Percentiles rank a stretch among this genome's conserved stretches.
Evolutionary conservation across 2,329 filamentous ascomycete species (phyloP).

Genomic region (Nannizzia gypsea): DNA sequence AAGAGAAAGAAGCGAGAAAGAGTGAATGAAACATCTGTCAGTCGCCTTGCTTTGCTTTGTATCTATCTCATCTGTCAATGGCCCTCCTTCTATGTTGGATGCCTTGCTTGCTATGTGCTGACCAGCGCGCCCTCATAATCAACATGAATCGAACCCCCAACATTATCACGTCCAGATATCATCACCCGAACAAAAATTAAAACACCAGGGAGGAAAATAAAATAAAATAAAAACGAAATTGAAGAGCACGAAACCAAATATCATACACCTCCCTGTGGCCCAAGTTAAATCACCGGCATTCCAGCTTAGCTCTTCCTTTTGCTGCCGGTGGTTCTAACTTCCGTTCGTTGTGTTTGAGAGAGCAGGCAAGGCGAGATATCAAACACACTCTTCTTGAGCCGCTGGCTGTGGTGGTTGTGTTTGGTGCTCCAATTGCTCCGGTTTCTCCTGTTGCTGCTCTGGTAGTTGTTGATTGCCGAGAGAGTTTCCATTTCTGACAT

Average conservation of each 20-base stretch:
- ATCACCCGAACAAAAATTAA: not conserved
- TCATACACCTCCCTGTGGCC: not conserved
- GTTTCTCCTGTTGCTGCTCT: not conserved
- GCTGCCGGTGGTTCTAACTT: no score
- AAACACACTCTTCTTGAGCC: not conserved
- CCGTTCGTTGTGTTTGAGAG: not conserved
- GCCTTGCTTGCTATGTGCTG: not conserved
- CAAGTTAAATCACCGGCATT: not conserved
- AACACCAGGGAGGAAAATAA: no score
- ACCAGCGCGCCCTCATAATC: not conserved
- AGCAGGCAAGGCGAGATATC: not conserved
- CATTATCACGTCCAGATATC: not conserved
- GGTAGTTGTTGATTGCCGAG: not conserved
- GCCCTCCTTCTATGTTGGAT: not conserved
- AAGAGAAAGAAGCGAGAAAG: not conserved
- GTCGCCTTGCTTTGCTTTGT: not conserved
- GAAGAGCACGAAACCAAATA: not conserved
- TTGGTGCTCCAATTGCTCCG: no score
- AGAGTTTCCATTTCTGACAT: not conserved
- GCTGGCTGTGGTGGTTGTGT: not conserved
- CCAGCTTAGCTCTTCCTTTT: not conserved
- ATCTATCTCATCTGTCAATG: not conserved
- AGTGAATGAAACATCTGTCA: not conserved
- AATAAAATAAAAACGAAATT: not conserved
- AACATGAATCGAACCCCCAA: not conserved